A percentile compares a stretch with the other conserved stretches of the same genome.
Evolutionary conservation across 2,329 filamentous ascomycete species (phyloP).

Genomic region (Claviceps digitariae): DNA sequence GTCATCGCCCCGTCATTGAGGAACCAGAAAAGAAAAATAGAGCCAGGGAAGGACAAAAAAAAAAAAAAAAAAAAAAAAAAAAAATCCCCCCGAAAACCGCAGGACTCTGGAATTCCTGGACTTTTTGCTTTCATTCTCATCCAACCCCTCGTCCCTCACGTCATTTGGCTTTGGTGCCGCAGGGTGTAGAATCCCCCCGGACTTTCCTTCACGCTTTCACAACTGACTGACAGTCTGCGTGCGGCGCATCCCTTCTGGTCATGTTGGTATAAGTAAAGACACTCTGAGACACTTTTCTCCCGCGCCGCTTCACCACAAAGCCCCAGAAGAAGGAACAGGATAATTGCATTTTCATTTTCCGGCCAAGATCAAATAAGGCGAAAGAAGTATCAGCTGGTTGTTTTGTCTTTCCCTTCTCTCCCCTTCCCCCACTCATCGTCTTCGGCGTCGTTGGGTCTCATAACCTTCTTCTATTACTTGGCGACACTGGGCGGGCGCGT

Average conservation of each 20-base stretch:
- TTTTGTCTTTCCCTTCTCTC: neutral
- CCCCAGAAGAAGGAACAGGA: neutral
- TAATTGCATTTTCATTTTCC: neutral
- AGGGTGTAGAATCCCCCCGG: neutral
- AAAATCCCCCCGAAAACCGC: neutral
- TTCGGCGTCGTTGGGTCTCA: neutral
- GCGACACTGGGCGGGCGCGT: neutral
- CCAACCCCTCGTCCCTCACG: neutral
- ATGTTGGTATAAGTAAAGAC: constrained; percentile 2
- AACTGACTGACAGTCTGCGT: neutral
- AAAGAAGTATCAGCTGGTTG: neutral
- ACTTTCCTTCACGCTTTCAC: neutral
- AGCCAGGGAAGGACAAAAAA: too few species aligned
- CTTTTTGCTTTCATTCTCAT: neutral
- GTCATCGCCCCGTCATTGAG: neutral
- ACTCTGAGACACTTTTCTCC: neutral
- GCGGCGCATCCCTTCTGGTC: neutral
- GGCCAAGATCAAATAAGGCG: neutral
- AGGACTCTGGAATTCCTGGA: neutral
- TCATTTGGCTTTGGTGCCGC: neutral
- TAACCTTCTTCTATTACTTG: neutral
- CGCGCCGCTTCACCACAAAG: neutral
- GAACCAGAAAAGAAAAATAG: neutral
- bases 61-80: neutral
- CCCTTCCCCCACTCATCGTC: neutral